Evolutionary conservation across 2,329 filamentous ascomycete genomes (phyloP).

Genomic region (Arthrobotrys entomopaga): DNA sequence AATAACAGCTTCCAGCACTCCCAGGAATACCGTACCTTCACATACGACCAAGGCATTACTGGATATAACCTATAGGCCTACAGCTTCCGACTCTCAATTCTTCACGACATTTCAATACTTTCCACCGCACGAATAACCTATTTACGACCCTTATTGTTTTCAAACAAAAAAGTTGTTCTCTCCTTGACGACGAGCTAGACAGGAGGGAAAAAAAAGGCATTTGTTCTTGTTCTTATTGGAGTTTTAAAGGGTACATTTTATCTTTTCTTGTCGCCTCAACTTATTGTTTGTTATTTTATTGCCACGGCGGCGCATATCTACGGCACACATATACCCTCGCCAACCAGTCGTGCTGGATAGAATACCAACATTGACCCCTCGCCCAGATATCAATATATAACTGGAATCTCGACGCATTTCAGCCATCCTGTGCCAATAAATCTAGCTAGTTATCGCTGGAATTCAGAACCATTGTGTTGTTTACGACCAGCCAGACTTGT

Average conservation of each 20-base stretch:
- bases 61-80: background rate
- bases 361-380: constrained; percentile 8
- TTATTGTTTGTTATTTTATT: constrained; percentile 8
- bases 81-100: constrained; percentile 2
- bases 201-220: too few relatives aligned
- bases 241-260: background rate
- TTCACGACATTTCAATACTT: constrained; percentile 4
- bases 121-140: too few relatives aligned
- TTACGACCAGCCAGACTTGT: constrained; percentile 37
- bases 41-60: constrained; percentile 7
- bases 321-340: background rate
- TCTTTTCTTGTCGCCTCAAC: constrained; percentile 18
- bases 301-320: background rate
- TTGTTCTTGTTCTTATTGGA: too few relatives aligned
- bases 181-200: too few relatives aligned
- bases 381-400: constrained; percentile 33
- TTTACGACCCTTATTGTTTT: too few relatives aligned
- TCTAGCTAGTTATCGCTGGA: constrained; percentile 27
- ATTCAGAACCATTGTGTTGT: constrained; percentile 44
- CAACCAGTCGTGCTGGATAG: background rate
- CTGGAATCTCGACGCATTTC: constrained; percentile 54
- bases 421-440: constrained; percentile 46
- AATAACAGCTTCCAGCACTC: constrained; percentile 19
- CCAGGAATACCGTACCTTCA: constrained; percentile 8
- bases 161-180: too few relatives aligned